Evolutionary conservation across 495 filamentous ascomycete genomes (phyloP), one percentile per base, ranked within the genome.

Genomic region (Penicillium arizonense): DNA sequence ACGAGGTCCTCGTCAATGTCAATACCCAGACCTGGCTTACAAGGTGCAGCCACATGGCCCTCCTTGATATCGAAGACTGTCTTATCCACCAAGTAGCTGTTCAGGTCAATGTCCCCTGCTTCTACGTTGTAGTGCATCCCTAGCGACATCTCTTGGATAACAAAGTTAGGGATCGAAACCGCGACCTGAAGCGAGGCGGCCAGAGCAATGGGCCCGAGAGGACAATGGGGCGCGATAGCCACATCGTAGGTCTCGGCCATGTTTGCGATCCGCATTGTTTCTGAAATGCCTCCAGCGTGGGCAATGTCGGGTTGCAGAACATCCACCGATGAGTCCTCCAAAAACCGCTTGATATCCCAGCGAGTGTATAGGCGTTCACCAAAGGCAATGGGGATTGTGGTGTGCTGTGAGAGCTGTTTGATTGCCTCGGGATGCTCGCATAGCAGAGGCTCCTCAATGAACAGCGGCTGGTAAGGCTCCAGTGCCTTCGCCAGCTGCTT

Each of bases 171-270:
- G 16, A 76, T 83, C 4, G 73, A 70, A 14, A 86, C 68, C n/a
- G 79, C 86, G 26, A 91, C 76, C 58, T 91, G 88, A 42, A 91
- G 71, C 42, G 79, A 86, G 4, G 88, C 88, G 2, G 88, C 89
- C 32, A 92, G 68, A 1, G 88, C 87, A 51, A 92, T 87, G 0
- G 88, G 88, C 0, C 88, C 88, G 2, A 92, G 65, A 1, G 88
- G 88, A 61, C 88, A 91, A 65, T 92, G 88, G 3, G 88, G 88
- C 10, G 88, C 88, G 32, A 91, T 64, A 3, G 86, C 86, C 37
- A 92, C 86, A 67, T 92, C 88, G 62, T 91, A 91, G 1, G 87
- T 76, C 69, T 92, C 88, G 6, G 85, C 86, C 77, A 91, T 84
- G 8, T 80, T 71, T 3, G 88, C 86, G 47, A 92, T 90, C 21